These are phyloP conservation scores for Herpotrichia juniperi DNA, from an alignment of 2,329 filamentous ascomycete genomes.

Conservation along the genomic window DNA sequence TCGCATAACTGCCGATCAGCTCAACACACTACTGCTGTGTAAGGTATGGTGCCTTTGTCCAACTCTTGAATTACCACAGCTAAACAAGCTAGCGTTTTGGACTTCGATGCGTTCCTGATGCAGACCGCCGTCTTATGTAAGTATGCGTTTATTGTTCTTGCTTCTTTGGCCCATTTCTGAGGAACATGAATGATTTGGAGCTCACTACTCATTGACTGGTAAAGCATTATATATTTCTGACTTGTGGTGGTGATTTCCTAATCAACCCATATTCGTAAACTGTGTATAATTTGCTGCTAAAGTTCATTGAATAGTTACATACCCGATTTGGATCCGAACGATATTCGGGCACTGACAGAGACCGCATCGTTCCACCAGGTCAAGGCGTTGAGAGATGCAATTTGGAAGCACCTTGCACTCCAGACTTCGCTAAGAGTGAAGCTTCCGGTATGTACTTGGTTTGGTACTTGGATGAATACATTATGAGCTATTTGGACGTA, in stretches of 20 bases:
- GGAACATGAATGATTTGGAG: no score
- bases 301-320: slow-evolving; percentile 11
- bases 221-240: no score
- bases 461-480: neutral
- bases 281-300: neutral
- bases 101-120: neutral
- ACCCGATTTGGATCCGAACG: slow-evolving; percentile 8
- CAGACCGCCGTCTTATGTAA: slow-evolving; percentile 8
- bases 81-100: slow-evolving; percentile 2
- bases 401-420: slow-evolving; percentile 18
- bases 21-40: neutral
- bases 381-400: slow-evolving; percentile 10
- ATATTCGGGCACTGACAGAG: slow-evolving; percentile 9
- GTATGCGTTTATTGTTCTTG: neutral
- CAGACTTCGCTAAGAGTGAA: slow-evolving; percentile 12
- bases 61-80: neutral
- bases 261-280: no score
- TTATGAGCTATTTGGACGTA: neutral
- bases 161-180: neutral
- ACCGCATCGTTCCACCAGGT: slow-evolving; percentile 13
- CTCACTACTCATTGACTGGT: no score
- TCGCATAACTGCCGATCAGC: neutral
- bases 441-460: slow-evolving; percentile 12
- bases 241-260: no score
- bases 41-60: neutral